A percentile compares a stretch with the other conserved stretches of the same genome.
Evolutionary conservation across 192 early-diverging fungal species (phyloP).

Genomic region (Coemansia aciculifera): DNA sequence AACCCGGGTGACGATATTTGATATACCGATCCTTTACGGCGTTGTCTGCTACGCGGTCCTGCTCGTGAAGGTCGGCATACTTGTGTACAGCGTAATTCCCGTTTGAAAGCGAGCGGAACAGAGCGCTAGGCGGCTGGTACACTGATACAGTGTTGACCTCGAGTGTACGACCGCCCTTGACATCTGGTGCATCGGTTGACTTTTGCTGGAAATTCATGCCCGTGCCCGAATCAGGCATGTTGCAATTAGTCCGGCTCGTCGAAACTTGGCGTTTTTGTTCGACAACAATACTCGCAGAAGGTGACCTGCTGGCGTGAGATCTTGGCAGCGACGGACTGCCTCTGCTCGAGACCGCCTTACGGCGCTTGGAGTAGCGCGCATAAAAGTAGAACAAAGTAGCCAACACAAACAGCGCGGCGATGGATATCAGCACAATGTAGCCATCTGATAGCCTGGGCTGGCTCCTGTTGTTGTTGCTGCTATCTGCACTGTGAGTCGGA

Average conservation of each 20-base stretch:
- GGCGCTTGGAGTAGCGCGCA: slow-evolving; percentile 22
- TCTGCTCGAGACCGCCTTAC: not conserved
- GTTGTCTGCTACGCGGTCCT: slow-evolving; percentile 1
- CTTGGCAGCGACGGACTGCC: not conserved
- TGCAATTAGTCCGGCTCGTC: not conserved
- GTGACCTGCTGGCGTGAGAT: slow-evolving; percentile 2
- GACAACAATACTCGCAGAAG: slow-evolving; percentile 1
- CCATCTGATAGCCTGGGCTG: slow-evolving; percentile 28
- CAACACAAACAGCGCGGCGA: slow-evolving; percentile 26
- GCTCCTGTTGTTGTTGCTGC: not conserved
- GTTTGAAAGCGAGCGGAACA: not conserved
- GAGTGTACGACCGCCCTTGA: not conserved
- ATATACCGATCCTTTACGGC: slow-evolving; percentile 9
- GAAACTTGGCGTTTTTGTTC: not conserved
- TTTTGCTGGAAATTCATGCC: slow-evolving; percentile 21
- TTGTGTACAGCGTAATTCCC: not conserved
- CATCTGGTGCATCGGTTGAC: not conserved
- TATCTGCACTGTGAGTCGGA: not conserved
- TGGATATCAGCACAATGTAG: slow-evolving; percentile 39
- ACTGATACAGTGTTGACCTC: slow-evolving; percentile 5
- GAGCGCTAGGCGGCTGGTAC: not conserved
- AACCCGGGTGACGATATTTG: slow-evolving; percentile 4
- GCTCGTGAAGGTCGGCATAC: not conserved
- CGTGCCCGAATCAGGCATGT: slow-evolving; percentile 38
- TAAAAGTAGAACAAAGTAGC: slow-evolving; percentile 40